Base-by-base conservation (phyloP, 768 basidiomycete species). In the Hortiboletus flavorubellus region DNA sequence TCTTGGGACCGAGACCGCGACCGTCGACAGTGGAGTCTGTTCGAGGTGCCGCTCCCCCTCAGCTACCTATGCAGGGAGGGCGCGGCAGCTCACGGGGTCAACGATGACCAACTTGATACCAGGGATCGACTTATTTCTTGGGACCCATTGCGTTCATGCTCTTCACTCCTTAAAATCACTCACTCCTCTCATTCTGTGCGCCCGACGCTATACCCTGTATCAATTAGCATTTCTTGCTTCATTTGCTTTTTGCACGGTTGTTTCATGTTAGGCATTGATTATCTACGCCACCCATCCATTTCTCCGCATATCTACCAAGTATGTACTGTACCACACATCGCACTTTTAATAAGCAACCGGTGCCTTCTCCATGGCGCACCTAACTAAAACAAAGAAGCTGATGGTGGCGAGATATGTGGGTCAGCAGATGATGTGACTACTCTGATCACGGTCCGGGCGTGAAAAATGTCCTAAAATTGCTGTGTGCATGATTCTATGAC, bases 11-110 rank as follows among this genome's bases (percentile, higher is more conserved):
- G 12, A 65, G 69, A 53, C 69, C 69, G 10, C 61, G 63, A 14
- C 60, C 67, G 8, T 61, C 56, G 21, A 60, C 55, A 1, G 50
- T 51, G 16, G 71, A 57, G 14, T 62, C 69, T 4, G 12, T 58
- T 15, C 61, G 68, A 9, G 57, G 56, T 35, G 31, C 60, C 2
- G 56, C 63, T 35, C 47, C 51, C 11, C 69, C 58, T 47, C 71
- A 69, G 15, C 46, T 71, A 52, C 71, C 69, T 4, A 62, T 71
- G 61, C 69, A 72, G 21, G 69, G 71, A 10, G 60, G 71, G 21
- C 65, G 71, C n/a, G 39, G 56, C 3, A 53, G 14, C 37, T 43
- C 55, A n/a, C 58, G 67, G 21, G n/a, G 53, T 14, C 57, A 51
- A 30, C 60, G 65, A 38, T 60, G 54, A 59, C 41, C 2, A 18